Percentiles rank a stretch among this genome's conserved stretches.
Conservation (phyloP, 495 filamentous ascomycete genomes). For the Bombardia bombarda region DNA sequence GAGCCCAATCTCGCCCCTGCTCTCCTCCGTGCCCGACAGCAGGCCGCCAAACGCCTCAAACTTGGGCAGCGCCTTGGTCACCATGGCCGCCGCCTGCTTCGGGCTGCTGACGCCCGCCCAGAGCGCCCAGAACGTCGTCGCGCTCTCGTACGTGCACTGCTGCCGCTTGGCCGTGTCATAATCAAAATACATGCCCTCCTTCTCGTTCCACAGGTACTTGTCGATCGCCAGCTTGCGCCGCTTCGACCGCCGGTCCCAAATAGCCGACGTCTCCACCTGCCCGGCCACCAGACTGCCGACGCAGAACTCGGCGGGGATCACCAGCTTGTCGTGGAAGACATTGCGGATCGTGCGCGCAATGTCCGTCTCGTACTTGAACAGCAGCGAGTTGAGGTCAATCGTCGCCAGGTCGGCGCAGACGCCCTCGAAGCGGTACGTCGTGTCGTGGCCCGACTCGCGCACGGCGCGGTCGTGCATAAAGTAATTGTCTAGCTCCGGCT, state of each 20-base stretch:
- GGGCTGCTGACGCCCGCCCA: slow-evolving; percentile 85
- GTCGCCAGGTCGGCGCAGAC: slow-evolving; percentile 85
- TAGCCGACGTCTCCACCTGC: slow-evolving; percentile 66
- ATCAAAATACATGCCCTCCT: slow-evolving; percentile 92
- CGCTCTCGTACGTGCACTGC: slow-evolving; percentile 72
- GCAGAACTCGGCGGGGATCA: slow-evolving; percentile 73
- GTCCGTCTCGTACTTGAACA: slow-evolving; percentile 95
- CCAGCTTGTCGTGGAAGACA: slow-evolving; percentile 70
- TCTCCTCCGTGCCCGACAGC: slow-evolving; percentile 80
- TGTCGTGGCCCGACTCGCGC: slow-evolving; percentile 96
- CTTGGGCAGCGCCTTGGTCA: slow-evolving; percentile 66
- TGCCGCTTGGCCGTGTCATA: slow-evolving; percentile 78
- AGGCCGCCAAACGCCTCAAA: slow-evolving; percentile 84
- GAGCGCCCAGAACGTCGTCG: slow-evolving; percentile 92
- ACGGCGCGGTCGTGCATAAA: slow-evolving; percentile 93
- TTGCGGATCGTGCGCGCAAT: slow-evolving; percentile 76
- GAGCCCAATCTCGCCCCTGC: slow-evolving; percentile 70
- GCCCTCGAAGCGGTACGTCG: slow-evolving; percentile 82
- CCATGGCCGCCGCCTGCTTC: slow-evolving; percentile 68
- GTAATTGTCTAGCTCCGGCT: slow-evolving; percentile 88
- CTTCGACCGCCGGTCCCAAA: slow-evolving; percentile 81
- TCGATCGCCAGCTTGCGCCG: slow-evolving; percentile 74
- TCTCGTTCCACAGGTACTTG: slow-evolving; percentile 83
- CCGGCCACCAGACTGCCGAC: slow-evolving; percentile 47
- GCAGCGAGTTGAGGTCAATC: slow-evolving; percentile 83